Percentiles rank a stretch among this genome's conserved stretches.
Evolutionary conservation across 2,329 filamentous ascomycete species (phyloP).

Genomic region (Metarhizium robertsii): DNA sequence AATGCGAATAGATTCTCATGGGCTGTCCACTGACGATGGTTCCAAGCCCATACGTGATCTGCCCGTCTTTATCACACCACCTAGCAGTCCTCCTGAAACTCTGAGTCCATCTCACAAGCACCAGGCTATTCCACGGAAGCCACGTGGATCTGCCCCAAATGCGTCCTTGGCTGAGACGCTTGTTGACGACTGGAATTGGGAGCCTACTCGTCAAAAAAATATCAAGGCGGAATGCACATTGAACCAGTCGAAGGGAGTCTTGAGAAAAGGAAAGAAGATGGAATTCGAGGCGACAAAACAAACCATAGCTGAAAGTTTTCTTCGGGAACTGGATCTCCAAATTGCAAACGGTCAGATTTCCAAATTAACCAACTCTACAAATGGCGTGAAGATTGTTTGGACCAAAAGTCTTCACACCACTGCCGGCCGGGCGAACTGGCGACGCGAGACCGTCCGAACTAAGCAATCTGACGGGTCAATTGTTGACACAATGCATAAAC

Average conservation of each 20-base stretch:
- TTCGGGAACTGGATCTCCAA: constrained; percentile 56
- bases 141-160: constrained; percentile 37
- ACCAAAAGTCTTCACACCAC: constrained; percentile 71
- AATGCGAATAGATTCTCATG: not conserved
- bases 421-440: constrained; percentile 68
- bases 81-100: constrained; percentile 12
- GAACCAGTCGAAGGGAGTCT: constrained; percentile 54
- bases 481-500: constrained; percentile 26
- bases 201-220: not conserved
- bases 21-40: not conserved
- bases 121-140: constrained; percentile 39
- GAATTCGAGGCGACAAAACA: constrained; percentile 55
- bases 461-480: constrained; percentile 15
- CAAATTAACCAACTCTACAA: constrained; percentile 50
- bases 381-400: constrained; percentile 66
- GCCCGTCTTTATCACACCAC: constrained; percentile 11
- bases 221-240: not conserved
- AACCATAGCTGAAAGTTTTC: constrained; percentile 52
- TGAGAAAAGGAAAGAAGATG: constrained; percentile 37
- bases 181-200: not conserved
- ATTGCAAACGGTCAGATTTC: constrained; percentile 54
- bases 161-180: not conserved
- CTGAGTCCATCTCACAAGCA: constrained; percentile 23
- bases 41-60: constrained; percentile 6
- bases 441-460: constrained; percentile 43